Base-by-base conservation (phyloP, 345 rosid species). In the Isatis tinctoria region DNA sequence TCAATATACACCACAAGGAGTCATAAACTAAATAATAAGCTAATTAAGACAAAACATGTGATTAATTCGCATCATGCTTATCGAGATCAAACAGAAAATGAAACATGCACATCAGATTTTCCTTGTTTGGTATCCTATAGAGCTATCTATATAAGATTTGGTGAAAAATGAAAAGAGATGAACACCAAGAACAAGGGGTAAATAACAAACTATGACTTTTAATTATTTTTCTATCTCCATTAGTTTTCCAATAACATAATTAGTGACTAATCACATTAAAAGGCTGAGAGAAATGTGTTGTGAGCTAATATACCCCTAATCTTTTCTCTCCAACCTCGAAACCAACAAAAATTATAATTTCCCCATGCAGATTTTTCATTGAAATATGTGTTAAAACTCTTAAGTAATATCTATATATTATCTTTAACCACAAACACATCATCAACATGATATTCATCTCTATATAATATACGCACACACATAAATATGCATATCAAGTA, bases 171-270 rank as follows among this genome's bases (percentile, higher is more conserved):
- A 24, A 57, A 73, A 47, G 8, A 47, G 52, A 58, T 74, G 69
- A 75, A 68, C 64, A 69, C 58, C 59, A 69, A 69, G 65, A 75
- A 52, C 69, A 61, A 33, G 43, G 58, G 24, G 37, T 52, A 75
- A 60, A 67, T 67, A 74, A 65, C 65, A 73, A 35, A 66, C 45
- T 60, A 51, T 75, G 67, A 61, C 57, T 68, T 67, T 60, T n/a
- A 44, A 5, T n/a, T 66, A 16, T 49, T 49, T 18, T 6, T 20
- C 24, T n/a, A 33, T 72, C 51, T 26, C 24, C 22, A 27, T 57
- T 66, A 13, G 5, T 7, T 54, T 61, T 52, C 43, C 36, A 56
- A 11, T 16, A 24, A 5, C 33, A 27, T 44, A 36, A 24, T 61
- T 60, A 61, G 57, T 70, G 36, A 64, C 37, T 70, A 45, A 64